Evolutionary conservation across 2,329 filamentous ascomycete genomes (phyloP), one percentile per base, ranked within the genome.

Genomic region (Scytalidium lignicola): DNA sequence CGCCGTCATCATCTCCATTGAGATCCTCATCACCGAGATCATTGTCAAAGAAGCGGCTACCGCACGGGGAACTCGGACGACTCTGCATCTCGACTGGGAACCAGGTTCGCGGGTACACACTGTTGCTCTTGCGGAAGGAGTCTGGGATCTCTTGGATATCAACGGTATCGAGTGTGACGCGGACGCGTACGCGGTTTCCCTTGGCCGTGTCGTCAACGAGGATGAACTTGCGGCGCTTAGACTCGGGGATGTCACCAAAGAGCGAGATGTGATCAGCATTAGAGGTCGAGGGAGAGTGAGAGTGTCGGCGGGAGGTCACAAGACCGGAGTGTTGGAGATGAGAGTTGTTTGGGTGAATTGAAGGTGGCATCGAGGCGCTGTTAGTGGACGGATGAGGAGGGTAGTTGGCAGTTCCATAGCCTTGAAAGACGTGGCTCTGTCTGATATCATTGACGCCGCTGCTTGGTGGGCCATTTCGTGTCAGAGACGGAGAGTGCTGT

Each of bases 81-180:
- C 84, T 87, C 63, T 92, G 89, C 90, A 96, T 95, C 70, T 96
- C 90, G 41, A 90, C 83, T 1, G 91, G 89, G 65, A 93, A 96
- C 70, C 92, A 97, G 49, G 88, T 91, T 43, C 90, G 86, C 8
- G 91, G 92, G 62, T 85, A 97, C 2, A 97, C 91, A 9, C 88
- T 90, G 60, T 92, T 92, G 48, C 81, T 83, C 70, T 90, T 90
- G 57, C 92, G 88, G 72, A 96, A 96, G 15, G 89, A 93, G 67
- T 97, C 92, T 1, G 92, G 92, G 63, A 97, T 95, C 69, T 97
- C 92, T 62, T 91, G 86, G 73, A 93, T 95, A 65, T 96, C 87
- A 59, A 96, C 90, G 41, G 85, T 84, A 63, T 96, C 90, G n/a
- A 99, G 82, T 55, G 88, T 93, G 46, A 96, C 91, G 53, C 91